Evolutionary conservation across 768 basidiomycete genomes (phyloP).

Genomic region (Lyophyllum decastes): DNA sequence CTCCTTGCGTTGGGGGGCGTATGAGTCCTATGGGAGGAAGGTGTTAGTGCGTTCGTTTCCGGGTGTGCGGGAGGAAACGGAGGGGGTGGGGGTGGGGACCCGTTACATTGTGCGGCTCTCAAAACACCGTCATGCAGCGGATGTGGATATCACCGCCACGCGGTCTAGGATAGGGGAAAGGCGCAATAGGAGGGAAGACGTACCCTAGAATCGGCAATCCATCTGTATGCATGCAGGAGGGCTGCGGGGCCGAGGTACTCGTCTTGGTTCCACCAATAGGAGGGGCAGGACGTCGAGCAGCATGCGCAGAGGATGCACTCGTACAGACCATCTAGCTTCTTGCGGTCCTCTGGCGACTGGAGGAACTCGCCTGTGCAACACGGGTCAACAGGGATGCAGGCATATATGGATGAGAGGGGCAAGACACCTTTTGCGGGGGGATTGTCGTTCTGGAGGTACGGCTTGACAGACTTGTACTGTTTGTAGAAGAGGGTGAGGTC

Average conservation of each 20-base stretch:
- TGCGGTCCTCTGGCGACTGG: constrained; percentile 88
- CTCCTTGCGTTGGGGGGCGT: constrained; percentile 81
- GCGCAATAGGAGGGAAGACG: constrained; percentile 24
- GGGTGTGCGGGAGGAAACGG: neutral
- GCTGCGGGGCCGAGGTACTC: constrained; percentile 98
- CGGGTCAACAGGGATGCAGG: neutral
- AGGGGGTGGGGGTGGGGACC: neutral
- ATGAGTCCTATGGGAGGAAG: constrained; percentile 60
- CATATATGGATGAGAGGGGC: no score
- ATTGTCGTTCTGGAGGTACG: constrained; percentile 93
- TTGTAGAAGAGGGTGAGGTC: constrained; percentile 94
- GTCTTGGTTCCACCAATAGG: constrained; percentile 99
- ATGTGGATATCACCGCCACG: neutral
- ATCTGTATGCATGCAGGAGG: constrained; percentile 94
- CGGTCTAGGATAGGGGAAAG: neutral
- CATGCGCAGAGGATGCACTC: constrained; percentile 98
- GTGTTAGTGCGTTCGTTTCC: no score
- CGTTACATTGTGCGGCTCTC: no score
- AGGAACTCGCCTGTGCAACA: constrained; percentile 67
- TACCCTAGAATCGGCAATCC: constrained; percentile 96
- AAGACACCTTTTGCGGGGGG: constrained; percentile 65
- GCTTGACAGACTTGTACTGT: constrained; percentile 99
- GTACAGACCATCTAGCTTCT: constrained; percentile 96
- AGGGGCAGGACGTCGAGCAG: constrained; percentile 97
- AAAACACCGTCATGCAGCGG: no score